Conservation (phyloP, 192 early-diverging fungal species). For the Backusella mclennaniae region DNA sequence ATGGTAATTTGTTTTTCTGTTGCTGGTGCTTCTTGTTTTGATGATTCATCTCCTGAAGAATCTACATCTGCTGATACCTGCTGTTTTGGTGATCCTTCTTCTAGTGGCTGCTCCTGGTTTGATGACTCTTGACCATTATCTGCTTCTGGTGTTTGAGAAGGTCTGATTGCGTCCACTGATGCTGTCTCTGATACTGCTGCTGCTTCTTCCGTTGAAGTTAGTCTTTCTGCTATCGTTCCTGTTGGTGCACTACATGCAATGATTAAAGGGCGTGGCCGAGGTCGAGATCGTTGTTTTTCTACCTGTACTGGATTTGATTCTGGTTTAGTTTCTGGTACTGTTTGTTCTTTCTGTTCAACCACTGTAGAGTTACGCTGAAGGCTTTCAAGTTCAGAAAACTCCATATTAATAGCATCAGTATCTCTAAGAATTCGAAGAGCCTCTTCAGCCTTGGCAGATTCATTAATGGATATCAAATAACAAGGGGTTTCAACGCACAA, state of each 20-base stretch:
- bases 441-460: neutral
- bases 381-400: neutral
- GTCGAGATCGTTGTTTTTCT: neutral
- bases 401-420: neutral
- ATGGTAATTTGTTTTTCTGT: neutral
- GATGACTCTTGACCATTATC: neutral
- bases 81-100: neutral
- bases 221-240: neutral
- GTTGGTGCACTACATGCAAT: neutral
- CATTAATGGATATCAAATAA: neutral
- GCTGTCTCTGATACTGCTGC: neutral
- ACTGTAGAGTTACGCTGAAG: neutral
- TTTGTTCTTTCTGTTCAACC: neutral
- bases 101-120: neutral
- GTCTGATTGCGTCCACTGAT: neutral
- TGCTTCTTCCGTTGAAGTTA: no score
- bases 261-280: neutral
- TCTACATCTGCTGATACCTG: neutral
- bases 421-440: neutral
- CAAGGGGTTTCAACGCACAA: neutral
- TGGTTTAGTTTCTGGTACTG: neutral
- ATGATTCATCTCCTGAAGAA: neutral
- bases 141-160: neutral
- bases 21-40: neutral
- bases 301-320: neutral